Base-by-base conservation (phyloP, 208 protist species). In the Leishmania tarentolae region DNA sequence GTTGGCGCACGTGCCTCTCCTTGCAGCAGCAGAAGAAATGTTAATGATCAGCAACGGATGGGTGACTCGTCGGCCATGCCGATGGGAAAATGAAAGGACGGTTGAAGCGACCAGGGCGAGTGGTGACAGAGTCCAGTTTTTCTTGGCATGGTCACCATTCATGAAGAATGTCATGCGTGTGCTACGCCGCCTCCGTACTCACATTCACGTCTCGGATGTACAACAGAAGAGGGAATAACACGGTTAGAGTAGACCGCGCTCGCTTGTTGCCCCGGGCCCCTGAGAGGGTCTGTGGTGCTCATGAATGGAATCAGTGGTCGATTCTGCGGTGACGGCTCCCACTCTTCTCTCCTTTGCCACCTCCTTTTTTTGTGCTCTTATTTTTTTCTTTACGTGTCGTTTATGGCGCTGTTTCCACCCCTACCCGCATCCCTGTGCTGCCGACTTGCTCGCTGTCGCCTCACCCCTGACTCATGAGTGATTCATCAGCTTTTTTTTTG, bases 341-440 rank as follows among this genome's bases (percentile, higher is more conserved):
- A 42, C 63, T 9, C 17, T 74, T 52, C 13, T 37, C 24, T 78
- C 71, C 53, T 50, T 40, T n/a, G 7, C 44, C 52, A 21, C 31
- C 31, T 66, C 0, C n/a, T 37, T 31, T 66, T 2, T 66, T 3
- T 19, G n/a, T 66, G 7, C 17, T 7, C 11, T 53, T 73, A 24
- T 74, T 76, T 63, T 86, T 69, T 81, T 35, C 31, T 81, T 75
- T 24, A 3, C 9, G 19, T 13, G 59, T 37, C 59, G 31, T 66
- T 11, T 37, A 7, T 31, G 59, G 8, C 11, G 17, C 0, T 61
- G 59, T n/a, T 9, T 11, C n/a, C 59, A 24, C 59, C 11, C 0
- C 11, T 1, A 5, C n/a, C n/a, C n/a, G 21, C 59, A 0, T n/a
- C 59, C n/a, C 28, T 65, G 4, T 65, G 7, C 59, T 65, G 6